These are phyloP conservation scores for Podaxis sp. DNA, from an alignment of 768 basidiomycete species.

Conservation along the genomic window DNA sequence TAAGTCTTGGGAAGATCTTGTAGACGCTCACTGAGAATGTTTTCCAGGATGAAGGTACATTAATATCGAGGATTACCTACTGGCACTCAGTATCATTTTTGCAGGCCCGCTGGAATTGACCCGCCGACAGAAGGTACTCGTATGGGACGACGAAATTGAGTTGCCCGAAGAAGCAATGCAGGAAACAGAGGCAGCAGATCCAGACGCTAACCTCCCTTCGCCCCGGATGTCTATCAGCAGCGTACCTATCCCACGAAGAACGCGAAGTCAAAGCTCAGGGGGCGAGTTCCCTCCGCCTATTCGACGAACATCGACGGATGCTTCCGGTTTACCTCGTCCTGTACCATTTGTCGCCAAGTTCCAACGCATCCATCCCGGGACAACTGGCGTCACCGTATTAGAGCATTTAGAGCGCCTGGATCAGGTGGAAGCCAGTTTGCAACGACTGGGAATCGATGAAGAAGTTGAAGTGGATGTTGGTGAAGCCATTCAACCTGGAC, in stretches of 20 bases:
- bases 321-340: slow-evolving; percentile 61
- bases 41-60: slow-evolving; percentile 66
- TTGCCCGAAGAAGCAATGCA: slow-evolving; percentile 51
- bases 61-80: not conserved
- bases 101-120: slow-evolving; percentile 88
- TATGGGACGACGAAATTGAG: slow-evolving; percentile 87
- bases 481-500: slow-evolving; percentile 32
- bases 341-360: slow-evolving; percentile 85
- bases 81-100: slow-evolving; percentile 4
- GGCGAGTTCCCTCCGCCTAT: slow-evolving; percentile 75
- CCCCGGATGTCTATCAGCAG: slow-evolving; percentile 60
- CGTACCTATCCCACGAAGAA: slow-evolving; percentile 50
- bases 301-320: slow-evolving; percentile 58
- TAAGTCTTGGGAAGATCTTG: slow-evolving; percentile 31
- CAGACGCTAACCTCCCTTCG: slow-evolving; percentile 37
- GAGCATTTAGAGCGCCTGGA: slow-evolving; percentile 85
- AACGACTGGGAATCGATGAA: slow-evolving; percentile 61
- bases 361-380: slow-evolving; percentile 77
- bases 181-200: slow-evolving; percentile 18
- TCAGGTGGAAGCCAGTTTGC: slow-evolving; percentile 73
- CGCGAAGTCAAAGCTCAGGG: slow-evolving; percentile 58
- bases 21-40: not conserved
- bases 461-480: slow-evolving; percentile 65
- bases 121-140: slow-evolving; percentile 71
- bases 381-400: slow-evolving; percentile 81